A percentile compares a stretch with the other conserved stretches of the same genome.
phyloP scores from a whole-genome alignment of 495 filamentous ascomycete species.

The Cairneyella variabilis region DNA sequence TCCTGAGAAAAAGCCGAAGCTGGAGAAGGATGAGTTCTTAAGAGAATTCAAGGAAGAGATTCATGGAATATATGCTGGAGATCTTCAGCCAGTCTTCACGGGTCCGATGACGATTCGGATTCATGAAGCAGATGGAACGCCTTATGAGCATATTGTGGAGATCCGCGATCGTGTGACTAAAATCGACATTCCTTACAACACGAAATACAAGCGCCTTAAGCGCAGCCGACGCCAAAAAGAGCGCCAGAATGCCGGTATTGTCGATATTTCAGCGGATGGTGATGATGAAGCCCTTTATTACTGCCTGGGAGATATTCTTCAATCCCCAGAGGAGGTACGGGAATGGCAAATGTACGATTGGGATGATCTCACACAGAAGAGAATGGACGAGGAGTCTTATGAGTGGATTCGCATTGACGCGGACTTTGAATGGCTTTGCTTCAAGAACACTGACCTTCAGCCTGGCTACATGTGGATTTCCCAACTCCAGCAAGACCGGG shows the following conservation, averaged over 20 bases:
- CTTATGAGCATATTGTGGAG: conserved; percentile 96
- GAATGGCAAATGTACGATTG: conserved; percentile 87
- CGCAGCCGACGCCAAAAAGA: conserved; percentile 85
- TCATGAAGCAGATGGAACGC: conserved; percentile 96
- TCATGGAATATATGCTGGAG: conserved; percentile 62
- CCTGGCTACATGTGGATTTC: conserved; percentile 96
- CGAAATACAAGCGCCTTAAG: conserved; percentile 97
- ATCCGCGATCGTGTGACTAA: conserved; percentile 79
- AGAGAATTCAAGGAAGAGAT: conserved; percentile 77
- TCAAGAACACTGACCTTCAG: conserved; percentile 66
- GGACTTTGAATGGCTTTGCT: conserved; percentile 96
- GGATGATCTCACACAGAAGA: conserved; percentile 76
- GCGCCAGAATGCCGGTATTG: conserved; percentile 56
- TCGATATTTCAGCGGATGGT: conserved; percentile 57
- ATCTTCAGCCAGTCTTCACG: conserved; percentile 75
- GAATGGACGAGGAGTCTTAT: conserved; percentile 94
- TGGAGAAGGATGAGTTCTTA: conserved; percentile 66
- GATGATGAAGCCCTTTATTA: conserved; percentile 87
- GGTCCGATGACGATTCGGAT: conserved; percentile 97
- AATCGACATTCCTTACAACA: conserved; percentile 97
- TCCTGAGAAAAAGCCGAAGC: background rate
- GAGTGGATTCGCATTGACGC: conserved; percentile 99
- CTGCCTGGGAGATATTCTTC: conserved; percentile 87
- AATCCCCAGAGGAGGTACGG: conserved; percentile 71
- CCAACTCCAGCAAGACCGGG: conserved; percentile 93